phyloP scores from a whole-genome alignment of 2,329 filamentous ascomycete species.

The Diaporthe sp. region DNA sequence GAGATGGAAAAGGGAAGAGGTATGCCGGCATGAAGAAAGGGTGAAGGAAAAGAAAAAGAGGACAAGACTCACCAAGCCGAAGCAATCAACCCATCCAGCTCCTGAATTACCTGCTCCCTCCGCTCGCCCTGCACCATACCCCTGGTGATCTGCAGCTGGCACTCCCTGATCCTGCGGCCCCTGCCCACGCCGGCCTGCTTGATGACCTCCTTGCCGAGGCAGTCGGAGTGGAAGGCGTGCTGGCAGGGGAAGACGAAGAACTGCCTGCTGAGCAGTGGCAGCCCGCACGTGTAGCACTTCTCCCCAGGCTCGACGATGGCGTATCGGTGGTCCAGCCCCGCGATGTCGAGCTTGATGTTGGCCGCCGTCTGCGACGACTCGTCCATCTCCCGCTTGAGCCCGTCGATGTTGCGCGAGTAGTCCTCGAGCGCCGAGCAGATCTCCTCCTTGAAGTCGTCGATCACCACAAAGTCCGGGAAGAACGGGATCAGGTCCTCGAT shows the following conservation, averaged over 20 bases:
- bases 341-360: constrained; percentile 92
- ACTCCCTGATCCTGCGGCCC: constrained; percentile 84
- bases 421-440: constrained; percentile 95
- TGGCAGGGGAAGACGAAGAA: constrained; percentile 99
- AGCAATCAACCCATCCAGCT: constrained; percentile 93
- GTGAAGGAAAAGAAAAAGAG: background rate
- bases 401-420: constrained; percentile 92
- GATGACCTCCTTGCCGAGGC: constrained; percentile 86
- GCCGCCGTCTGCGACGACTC: constrained; percentile 89
- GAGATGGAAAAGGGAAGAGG: constrained; percentile 1
- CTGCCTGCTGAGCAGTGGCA: constrained; percentile 89
- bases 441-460: constrained; percentile 99
- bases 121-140: constrained; percentile 78
- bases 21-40: background rate
- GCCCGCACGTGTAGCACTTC: constrained; percentile 88
- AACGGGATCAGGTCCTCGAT: constrained; percentile 99
- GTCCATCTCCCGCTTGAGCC: constrained; percentile 94
- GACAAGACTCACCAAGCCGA: constrained; percentile 79
- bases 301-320: constrained; percentile 97
- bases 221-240: constrained; percentile 97
- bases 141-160: constrained; percentile 86
- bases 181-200: constrained; percentile 84
- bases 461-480: constrained; percentile 98
- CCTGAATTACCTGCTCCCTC: constrained; percentile 86
- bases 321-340: constrained; percentile 87